Base-by-base conservation (phyloP, 2,329 filamentous ascomycete species). In the Penicillium thymicola region DNA sequence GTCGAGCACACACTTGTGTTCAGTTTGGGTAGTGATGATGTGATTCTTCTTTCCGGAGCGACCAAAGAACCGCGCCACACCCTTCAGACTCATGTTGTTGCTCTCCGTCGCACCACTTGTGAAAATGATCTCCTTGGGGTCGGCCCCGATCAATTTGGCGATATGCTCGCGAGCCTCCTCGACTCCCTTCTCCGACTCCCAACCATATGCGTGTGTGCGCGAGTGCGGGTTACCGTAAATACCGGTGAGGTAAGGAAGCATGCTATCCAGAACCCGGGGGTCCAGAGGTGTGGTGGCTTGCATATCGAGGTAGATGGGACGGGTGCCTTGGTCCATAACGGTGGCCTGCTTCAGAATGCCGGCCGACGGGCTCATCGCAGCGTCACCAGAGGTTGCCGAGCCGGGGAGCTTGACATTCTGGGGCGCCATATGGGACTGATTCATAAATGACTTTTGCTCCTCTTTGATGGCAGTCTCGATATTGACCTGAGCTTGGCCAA, bases 31-130 rank as follows among this genome's bases (percentile, higher is more conserved):
- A 25, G 94, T 99, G 75, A 99, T 92, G 70, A 99, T 93, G 76
- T 99, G 94, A 79, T 89, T 96, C 86, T 97, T 97, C 85, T 97
- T 97, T 67, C 92, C 92, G 2, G 85, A 87, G 56, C 90, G 86
- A 64, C 91, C 92, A 73, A 97, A 97, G 78, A 99, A 99, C 61
- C 93, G 85, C 21, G 94, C 92, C 9, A 99, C 93, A 62, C 94
- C 94, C 79, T 99, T 99, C 79, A 99, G 91, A 76, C 92, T 96
- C 94, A 99, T 99, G 70, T 99, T 99, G 78, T 99, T 99, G 72
- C 92, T 97, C 79, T 99, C 94, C 0, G 94, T 99, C 16, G 94
- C 94, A 54, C 94, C 94, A 68, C 92, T 97, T 7, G 94, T 99
- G 78, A 99, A 97, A 68, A 99, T 95, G 64, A 99, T 97, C 74